phyloP scores from a whole-genome alignment of 352 stramenopile species.

The Phytophthora pinifolia region DNA sequence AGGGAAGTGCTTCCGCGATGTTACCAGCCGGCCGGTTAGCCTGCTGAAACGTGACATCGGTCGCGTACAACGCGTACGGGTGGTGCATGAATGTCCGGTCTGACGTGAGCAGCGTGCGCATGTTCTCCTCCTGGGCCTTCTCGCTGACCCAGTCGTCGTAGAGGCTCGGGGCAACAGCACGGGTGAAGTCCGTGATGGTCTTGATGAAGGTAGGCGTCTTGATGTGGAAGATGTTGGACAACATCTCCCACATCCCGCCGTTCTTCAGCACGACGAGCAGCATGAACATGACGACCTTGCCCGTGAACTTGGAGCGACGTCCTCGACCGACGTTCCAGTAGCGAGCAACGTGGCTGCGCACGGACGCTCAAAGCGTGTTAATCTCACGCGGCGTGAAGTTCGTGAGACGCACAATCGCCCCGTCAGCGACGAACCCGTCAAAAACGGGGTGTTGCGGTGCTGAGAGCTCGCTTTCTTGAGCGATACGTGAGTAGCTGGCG shows the following conservation, averaged over 20 bases:
- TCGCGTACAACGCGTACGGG: constrained; percentile 5
- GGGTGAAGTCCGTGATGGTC: background rate
- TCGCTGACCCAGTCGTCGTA: background rate
- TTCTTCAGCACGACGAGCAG: background rate
- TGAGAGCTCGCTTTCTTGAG: too few species aligned
- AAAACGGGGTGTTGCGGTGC: too few species aligned
- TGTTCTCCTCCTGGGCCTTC: background rate
- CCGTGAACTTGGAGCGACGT: background rate
- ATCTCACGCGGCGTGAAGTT: constrained; percentile 1
- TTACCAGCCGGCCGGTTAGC: background rate
- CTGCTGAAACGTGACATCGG: constrained; percentile 9
- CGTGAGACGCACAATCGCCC: background rate
- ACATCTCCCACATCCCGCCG: background rate
- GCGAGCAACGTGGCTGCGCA: background rate
- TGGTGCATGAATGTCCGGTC: background rate
- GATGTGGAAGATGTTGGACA: background rate
- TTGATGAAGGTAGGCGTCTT: constrained; percentile 1
- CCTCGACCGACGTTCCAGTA: constrained; percentile 7
- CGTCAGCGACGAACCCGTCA: too few species aligned
- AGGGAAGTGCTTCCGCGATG: background rate
- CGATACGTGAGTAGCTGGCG: too few species aligned
- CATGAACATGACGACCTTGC: constrained; percentile 4
- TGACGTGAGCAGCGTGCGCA: background rate
- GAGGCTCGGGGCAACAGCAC: background rate
- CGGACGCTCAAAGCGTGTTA: background rate